These are phyloP conservation scores for Dictyostelium intermedium DNA, from an alignment of 78 protist species.

Conservation along the genomic window DNA sequence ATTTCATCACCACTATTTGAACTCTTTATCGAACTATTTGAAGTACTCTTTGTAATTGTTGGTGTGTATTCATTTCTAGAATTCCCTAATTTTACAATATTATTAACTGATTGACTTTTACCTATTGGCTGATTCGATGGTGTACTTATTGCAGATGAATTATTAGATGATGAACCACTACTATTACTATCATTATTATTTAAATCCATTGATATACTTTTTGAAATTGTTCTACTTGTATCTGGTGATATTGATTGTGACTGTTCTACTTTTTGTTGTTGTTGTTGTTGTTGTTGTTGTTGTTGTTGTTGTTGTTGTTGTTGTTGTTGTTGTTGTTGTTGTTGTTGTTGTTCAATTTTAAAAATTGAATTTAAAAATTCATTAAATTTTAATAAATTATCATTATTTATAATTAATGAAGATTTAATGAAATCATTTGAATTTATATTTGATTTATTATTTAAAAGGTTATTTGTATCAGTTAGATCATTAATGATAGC, in stretches of 20 bases:
- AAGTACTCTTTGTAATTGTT: not conserved
- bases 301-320: not conserved
- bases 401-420: not conserved
- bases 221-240: not conserved
- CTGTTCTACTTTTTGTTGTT: not conserved
- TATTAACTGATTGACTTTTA: slow-evolving; percentile 6
- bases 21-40: not conserved
- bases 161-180: not conserved
- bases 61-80: not conserved
- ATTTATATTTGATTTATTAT: not conserved
- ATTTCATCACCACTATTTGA: not conserved
- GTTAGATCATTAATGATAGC: not conserved
- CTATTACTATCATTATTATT: not conserved
- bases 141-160: not conserved
- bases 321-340: not conserved
- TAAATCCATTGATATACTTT: not conserved
- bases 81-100: not conserved
- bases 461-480: not conserved
- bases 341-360: not conserved
- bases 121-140: not conserved
- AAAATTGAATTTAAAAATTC: not conserved
- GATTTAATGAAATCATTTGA: not conserved
- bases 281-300: not conserved
- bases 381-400: not conserved
- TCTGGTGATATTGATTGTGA: not conserved